Percentiles rank a stretch among this genome's conserved stretches.
phyloP scores from a whole-genome alignment of 352 stramenopile genomes.

The Globisporangium apiculatum region DNA sequence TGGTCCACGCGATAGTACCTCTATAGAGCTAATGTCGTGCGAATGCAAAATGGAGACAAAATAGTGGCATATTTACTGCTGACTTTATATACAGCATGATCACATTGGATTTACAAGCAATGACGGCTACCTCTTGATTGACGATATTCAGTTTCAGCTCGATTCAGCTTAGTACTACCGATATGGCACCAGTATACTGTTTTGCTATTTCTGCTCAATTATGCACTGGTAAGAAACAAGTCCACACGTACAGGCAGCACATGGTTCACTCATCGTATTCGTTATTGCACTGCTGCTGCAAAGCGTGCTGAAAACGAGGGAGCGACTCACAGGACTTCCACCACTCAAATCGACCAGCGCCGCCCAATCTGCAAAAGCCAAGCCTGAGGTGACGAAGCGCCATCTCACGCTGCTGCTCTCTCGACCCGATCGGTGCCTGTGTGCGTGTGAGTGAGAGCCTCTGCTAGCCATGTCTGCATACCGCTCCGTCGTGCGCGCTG shows the following conservation, averaged over 20 bases:
- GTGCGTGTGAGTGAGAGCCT: neutral
- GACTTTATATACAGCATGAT: neutral
- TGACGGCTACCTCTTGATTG: too few relatives aligned
- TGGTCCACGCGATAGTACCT: neutral
- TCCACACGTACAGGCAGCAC: neutral
- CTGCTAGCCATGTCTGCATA: constrained; percentile 15
- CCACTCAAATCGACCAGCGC: constrained; percentile 3
- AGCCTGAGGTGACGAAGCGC: neutral
- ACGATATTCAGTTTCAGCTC: too few relatives aligned
- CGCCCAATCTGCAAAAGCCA: neutral
- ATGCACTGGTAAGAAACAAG: neutral
- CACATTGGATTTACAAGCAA: neutral
- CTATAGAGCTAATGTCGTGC: neutral
- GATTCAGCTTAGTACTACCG: too few relatives aligned
- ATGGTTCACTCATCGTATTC: too few relatives aligned
- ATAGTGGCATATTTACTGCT: too few relatives aligned
- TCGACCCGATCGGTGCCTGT: neutral
- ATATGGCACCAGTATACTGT: too few relatives aligned
- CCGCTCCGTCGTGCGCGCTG: constrained; percentile 17
- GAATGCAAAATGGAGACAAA: neutral
- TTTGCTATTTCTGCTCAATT: too few relatives aligned
- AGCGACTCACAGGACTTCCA: constrained; percentile 3
- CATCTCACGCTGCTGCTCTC: neutral
- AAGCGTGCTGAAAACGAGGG: neutral
- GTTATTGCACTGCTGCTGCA: neutral